Evolutionary conservation across 257 asterid species (phyloP).

Genomic region (Solanum clarkiae): DNA sequence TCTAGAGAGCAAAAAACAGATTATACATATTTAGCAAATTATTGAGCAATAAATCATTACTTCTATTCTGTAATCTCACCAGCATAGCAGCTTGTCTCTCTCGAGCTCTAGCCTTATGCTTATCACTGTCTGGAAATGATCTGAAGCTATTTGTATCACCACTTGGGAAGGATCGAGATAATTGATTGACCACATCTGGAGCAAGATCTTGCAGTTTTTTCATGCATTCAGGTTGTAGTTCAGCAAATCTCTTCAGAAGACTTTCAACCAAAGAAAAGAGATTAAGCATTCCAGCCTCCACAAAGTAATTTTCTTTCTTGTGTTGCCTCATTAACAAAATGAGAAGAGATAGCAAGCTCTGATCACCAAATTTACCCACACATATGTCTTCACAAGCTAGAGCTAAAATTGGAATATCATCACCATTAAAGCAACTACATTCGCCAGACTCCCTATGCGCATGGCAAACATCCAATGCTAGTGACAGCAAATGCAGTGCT

Average conservation of each 20-base stretch:
- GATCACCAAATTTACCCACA: slow-evolving; percentile 46
- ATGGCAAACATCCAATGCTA: slow-evolving; percentile 71
- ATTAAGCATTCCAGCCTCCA: slow-evolving; percentile 52
- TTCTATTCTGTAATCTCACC: slow-evolving; percentile 36
- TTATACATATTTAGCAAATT: neutral
- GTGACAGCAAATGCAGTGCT: slow-evolving; percentile 84
- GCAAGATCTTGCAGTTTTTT: slow-evolving; percentile 62
- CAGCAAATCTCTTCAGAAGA: slow-evolving; percentile 60
- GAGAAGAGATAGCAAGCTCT: slow-evolving; percentile 89
- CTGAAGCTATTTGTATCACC: slow-evolving; percentile 18
- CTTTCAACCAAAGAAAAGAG: slow-evolving; percentile 42
- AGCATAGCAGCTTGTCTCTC: slow-evolving; percentile 94
- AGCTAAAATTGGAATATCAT: slow-evolving; percentile 62
- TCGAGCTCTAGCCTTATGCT: slow-evolving; percentile 83
- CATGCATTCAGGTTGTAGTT: slow-evolving; percentile 73
- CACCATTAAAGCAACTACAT: slow-evolving; percentile 32
- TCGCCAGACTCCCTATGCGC: slow-evolving; percentile 50
- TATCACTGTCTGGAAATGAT: slow-evolving; percentile 50
- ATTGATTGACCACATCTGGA: slow-evolving; percentile 63
- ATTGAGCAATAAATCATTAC: neutral
- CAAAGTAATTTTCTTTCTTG: slow-evolving; percentile 48
- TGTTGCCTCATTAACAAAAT: slow-evolving; percentile 68
- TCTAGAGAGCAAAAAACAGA: neutral
- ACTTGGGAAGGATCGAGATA: slow-evolving; percentile 28
- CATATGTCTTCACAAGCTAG: slow-evolving; percentile 68